Conservation (phyloP, 108 stramenopile species). For the Nannochloropsis gaditana region DNA sequence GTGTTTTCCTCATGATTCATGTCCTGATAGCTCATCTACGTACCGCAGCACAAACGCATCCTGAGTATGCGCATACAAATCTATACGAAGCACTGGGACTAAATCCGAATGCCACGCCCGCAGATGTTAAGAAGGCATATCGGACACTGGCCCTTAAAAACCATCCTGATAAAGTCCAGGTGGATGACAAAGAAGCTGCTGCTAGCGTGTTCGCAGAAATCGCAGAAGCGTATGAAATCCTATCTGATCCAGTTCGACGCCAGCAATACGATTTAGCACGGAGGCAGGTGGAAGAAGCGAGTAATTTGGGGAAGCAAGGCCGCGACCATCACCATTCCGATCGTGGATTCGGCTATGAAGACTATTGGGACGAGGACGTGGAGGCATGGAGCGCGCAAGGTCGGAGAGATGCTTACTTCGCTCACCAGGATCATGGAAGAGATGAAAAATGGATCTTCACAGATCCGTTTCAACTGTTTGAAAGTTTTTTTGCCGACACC, state of each 20-base stretch:
- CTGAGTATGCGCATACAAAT: not conserved
- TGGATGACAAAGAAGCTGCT: not conserved
- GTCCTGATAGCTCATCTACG: not conserved
- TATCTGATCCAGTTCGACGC: not conserved
- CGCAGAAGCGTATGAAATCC: conserved; percentile 16
- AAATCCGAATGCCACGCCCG: conserved; percentile 1
- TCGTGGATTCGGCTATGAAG: not conserved
- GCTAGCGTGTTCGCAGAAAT: not conserved
- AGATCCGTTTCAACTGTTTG: not conserved
- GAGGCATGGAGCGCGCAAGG: not conserved
- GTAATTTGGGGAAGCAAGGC: not conserved
- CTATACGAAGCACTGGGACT: not conserved
- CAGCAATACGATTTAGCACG: not conserved
- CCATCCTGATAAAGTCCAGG: not conserved
- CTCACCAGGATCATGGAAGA: not conserved
- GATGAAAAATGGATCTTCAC: not conserved
- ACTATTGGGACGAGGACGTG: no score
- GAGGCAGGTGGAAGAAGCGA: not conserved
- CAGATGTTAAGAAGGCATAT: conserved; percentile 15
- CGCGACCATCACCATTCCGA: not conserved
- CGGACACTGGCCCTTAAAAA: not conserved
- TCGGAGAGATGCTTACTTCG: not conserved
- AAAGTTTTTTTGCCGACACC: not conserved
- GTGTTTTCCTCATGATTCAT: not conserved
- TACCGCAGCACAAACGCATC: not conserved